A percentile compares a stretch with the other conserved stretches of the same genome.
These are phyloP conservation scores for Tetrastigma voinierianum DNA, from an alignment of 164 flowering plant genomes.

Conservation along the genomic window DNA sequence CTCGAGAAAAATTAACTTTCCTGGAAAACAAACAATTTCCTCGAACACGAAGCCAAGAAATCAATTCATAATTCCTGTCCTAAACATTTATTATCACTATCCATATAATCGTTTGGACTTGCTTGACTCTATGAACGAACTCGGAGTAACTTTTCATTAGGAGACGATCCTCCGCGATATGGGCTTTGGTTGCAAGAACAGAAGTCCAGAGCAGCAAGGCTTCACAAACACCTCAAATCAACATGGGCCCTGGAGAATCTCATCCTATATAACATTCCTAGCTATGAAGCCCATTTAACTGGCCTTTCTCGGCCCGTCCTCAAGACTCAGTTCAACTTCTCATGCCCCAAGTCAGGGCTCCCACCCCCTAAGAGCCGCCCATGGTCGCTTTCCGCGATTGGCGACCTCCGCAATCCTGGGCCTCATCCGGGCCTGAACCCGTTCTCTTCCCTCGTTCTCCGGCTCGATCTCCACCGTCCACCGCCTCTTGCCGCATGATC, in stretches of 20 bases:
- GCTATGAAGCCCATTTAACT: slow-evolving; percentile 39
- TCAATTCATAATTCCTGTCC: too few relatives aligned
- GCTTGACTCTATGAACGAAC: too few relatives aligned
- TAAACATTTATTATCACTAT: too few relatives aligned
- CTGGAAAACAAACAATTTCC: not conserved
- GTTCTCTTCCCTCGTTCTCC: slow-evolving; percentile 16
- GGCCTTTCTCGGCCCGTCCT: slow-evolving; percentile 31
- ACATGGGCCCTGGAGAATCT: slow-evolving; percentile 50
- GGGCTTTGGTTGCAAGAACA: slow-evolving; percentile 58
- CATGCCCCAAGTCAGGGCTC: slow-evolving; percentile 53
- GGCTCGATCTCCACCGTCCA: slow-evolving; percentile 18
- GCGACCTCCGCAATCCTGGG: slow-evolving; percentile 64
- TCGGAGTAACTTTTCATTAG: slow-evolving; percentile 18
- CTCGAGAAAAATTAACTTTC: not conserved
- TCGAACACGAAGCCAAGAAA: not conserved
- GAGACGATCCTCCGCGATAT: slow-evolving; percentile 30
- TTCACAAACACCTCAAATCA: slow-evolving; percentile 54
- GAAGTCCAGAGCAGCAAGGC: slow-evolving; percentile 44
- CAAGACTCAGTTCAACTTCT: slow-evolving; percentile 53
- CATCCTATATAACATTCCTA: slow-evolving; percentile 55
- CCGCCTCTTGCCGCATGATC: slow-evolving; percentile 40
- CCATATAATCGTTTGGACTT: too few relatives aligned
- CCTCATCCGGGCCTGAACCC: slow-evolving; percentile 36
- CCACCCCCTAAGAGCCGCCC: slow-evolving; percentile 62
- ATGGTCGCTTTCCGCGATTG: slow-evolving; percentile 74